phyloP scores from a whole-genome alignment of 2,329 filamentous ascomycete genomes.

The Botrytis elliptica region DNA sequence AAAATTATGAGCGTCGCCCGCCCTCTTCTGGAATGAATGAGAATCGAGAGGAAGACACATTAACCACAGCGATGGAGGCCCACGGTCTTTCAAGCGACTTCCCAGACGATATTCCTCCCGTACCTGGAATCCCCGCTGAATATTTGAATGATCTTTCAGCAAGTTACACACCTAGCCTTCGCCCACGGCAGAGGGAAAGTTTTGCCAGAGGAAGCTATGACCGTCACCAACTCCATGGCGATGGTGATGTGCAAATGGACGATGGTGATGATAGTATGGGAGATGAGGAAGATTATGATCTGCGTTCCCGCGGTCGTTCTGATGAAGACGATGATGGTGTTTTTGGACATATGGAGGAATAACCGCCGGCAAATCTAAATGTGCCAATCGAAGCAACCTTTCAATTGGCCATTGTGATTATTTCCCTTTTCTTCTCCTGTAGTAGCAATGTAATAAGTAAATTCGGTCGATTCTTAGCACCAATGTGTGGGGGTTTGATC shows the following conservation, averaged over 20 bases:
- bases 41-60: constrained; percentile 77
- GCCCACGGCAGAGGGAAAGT: constrained; percentile 64
- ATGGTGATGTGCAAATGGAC: constrained; percentile 66
- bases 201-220: constrained; percentile 47
- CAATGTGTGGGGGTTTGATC: constrained; percentile 58
- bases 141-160: constrained; percentile 64
- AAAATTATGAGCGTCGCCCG: constrained; percentile 73
- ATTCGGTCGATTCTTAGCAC: constrained; percentile 57
- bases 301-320: constrained; percentile 60
- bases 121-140: constrained; percentile 80
- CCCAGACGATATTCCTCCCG: constrained; percentile 75
- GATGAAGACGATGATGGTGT: constrained; percentile 94
- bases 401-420: constrained; percentile 18
- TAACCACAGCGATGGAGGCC: constrained; percentile 73
- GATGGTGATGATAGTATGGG: constrained; percentile 61
- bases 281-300: constrained; percentile 64
- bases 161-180: constrained; percentile 54
- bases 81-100: constrained; percentile 90
- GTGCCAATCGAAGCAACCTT: constrained; percentile 1
- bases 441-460: constrained; percentile 31
- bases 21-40: constrained; percentile 74
- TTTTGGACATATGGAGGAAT: constrained; percentile 96
- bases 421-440: constrained; percentile 31
- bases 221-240: constrained; percentile 52
- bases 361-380: constrained; percentile 32